Conservation (phyloP, 176 grass and related monocot species). For the Elymus sibiricus region DNA sequence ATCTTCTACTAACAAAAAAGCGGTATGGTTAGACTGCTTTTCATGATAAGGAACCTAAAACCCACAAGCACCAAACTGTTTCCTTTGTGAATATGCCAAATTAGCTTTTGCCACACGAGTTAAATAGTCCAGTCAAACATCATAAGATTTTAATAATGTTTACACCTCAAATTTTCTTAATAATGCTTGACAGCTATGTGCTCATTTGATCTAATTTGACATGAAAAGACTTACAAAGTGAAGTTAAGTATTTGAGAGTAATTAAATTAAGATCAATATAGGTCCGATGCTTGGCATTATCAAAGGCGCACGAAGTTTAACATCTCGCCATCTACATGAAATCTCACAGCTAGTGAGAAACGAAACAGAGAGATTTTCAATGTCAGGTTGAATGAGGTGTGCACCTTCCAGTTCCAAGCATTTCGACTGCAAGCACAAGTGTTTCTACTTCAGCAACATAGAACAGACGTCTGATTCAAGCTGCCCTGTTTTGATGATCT, state of each 20-base stretch:
- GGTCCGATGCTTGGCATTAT: constrained; percentile 89
- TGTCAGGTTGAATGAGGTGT: background rate
- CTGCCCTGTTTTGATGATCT: constrained; percentile 68
- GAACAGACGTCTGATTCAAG: constrained; percentile 84
- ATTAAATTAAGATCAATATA: constrained; percentile 99
- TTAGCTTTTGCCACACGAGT: background rate
- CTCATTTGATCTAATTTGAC: constrained; percentile 25
- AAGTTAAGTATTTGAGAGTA: constrained; percentile 10
- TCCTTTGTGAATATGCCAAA: constrained; percentile 23
- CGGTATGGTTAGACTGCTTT: constrained; percentile 8
- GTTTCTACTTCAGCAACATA: constrained; percentile 95
- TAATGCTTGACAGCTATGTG: background rate
- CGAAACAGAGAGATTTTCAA: background rate
- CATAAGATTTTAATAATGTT: background rate
- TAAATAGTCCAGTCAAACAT: background rate
- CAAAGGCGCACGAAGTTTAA: constrained; percentile 93
- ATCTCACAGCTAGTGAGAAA: constrained; percentile 34
- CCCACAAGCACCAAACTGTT: constrained; percentile 37
- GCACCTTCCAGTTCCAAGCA: constrained; percentile 99
- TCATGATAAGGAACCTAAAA: constrained; percentile 34
- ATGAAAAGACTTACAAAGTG: background rate
- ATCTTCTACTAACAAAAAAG: constrained; percentile 32
- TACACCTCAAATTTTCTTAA: too few species aligned
- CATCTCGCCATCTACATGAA: constrained; percentile 86
- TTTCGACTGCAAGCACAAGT: constrained; percentile 90